These are phyloP conservation scores for Pseudonitzschia pungens DNA, from an alignment of 108 stramenopile species.

Conservation along the genomic window DNA sequence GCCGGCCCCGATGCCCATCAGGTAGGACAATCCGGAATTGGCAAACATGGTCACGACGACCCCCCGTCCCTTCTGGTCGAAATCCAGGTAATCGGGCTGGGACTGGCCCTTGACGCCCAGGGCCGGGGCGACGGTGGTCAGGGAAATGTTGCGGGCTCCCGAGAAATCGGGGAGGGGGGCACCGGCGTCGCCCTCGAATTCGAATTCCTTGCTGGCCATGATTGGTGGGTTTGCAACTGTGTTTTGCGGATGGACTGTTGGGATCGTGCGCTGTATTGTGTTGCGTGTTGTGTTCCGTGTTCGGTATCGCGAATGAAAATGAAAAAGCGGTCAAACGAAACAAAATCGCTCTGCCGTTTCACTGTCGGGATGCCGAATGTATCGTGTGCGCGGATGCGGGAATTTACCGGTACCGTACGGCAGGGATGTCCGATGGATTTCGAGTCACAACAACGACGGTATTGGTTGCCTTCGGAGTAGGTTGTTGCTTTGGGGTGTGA, in stretches of 20 bases:
- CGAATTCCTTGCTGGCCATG: slow-evolving; percentile 24
- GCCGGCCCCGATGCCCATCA: slow-evolving; percentile 72
- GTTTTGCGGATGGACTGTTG: not conserved
- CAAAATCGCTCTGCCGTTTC: no score
- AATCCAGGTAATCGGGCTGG: slow-evolving; percentile 83
- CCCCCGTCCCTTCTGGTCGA: slow-evolving; percentile 81
- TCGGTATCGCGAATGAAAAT: no score
- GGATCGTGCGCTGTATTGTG: no score
- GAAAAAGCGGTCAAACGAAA: no score
- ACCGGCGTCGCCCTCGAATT: slow-evolving; percentile 48
- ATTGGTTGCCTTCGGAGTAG: no score
- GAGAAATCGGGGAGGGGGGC: slow-evolving; percentile 54
- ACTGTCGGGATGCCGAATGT: no score
- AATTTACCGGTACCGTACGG: no score
- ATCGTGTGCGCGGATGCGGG: no score
- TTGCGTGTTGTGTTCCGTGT: no score
- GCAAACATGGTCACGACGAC: slow-evolving; percentile 83
- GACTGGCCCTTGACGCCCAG: slow-evolving; percentile 48
- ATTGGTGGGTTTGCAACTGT: not conserved
- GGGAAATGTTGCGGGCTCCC: slow-evolving; percentile 50
- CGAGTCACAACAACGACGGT: no score
- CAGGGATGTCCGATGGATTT: not conserved
- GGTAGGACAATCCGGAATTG: slow-evolving; percentile 75
- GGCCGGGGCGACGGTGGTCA: slow-evolving; percentile 78
- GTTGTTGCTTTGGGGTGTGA: no score